Base-by-base conservation (phyloP, 2,329 filamentous ascomycete genomes). In the Bertia moriformis region DNA sequence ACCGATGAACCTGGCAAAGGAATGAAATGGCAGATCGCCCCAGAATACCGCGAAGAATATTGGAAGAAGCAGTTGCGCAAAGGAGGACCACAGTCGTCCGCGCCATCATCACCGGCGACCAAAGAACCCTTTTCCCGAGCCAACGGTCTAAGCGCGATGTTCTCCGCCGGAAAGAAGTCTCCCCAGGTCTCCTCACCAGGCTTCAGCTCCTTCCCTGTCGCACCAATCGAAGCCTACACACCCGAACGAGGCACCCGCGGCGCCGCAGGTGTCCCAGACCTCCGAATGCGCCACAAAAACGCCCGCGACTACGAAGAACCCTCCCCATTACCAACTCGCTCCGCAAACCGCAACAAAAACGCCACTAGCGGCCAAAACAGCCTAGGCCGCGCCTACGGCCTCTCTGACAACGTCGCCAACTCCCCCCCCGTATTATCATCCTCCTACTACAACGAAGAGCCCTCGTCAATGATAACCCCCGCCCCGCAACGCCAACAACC, bases 1-100 rank as follows among this genome's bases (percentile, higher is more conserved):
- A 94, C 87, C 0, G 86, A 96, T 49, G 91, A 98, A 55, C 91
- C 91, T 17, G 91, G 91, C 12, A 98, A 98, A 57, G 91, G 91
- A 19, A 96, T 95, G 87, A 96, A 96, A 56, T 98, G 91, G 91
- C 85, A 89, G 58, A 88, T 98, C 51, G 78, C 85, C 3, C 71
- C 83, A 1, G 84, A 93, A 45, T 73, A 80, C 46, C 78, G 82
- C 38, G 85, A 95, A 14, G 89, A 94, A 83, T 54, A 84, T 82
- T 48, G 71, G 72, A 2, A 72, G 65, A 48, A 68, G 71, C 40
- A 69, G 73, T 14, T 74, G 75, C 14, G 66, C 72, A 36, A 73
- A 76, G 38, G 75, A 74, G 3, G 74, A 78, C 46, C 66, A 75
- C 43, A 77, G 77, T 82, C 78, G 18, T 83, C 78, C 5, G 77